A percentile compares a stretch with the other conserved stretches of the same genome.
Evolutionary conservation across 2,329 filamentous ascomycete genomes (phyloP).

Genomic region (Chlorencoelia australis): DNA sequence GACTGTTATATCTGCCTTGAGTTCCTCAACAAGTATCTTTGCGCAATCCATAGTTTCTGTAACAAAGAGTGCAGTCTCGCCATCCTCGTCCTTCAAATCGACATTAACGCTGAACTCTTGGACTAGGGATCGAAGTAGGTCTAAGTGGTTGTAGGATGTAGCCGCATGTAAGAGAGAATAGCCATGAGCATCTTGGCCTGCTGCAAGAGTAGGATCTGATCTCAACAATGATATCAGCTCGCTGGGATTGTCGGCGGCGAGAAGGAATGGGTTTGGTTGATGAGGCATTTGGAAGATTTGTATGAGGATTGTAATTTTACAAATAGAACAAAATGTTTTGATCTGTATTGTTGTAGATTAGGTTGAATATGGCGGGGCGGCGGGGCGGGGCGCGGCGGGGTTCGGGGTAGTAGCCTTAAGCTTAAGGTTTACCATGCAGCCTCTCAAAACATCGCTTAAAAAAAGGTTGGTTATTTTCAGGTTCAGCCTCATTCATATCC

Average conservation of each 20-base stretch:
- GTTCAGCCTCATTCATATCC: too few relatives aligned
- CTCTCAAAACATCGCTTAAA: too few relatives aligned
- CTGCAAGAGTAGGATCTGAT: slow-evolving; percentile 64
- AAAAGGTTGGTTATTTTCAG: too few relatives aligned
- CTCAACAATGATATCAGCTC: slow-evolving; percentile 66
- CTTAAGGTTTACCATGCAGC: too few relatives aligned
- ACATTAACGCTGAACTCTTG: slow-evolving; percentile 68
- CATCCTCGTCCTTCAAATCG: slow-evolving; percentile 79
- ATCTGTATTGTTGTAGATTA: too few relatives aligned
- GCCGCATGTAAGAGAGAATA: slow-evolving; percentile 93
- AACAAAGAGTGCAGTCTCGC: slow-evolving; percentile 92
- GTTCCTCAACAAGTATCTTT: slow-evolving; percentile 69
- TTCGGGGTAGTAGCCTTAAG: too few relatives aligned
- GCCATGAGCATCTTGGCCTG: slow-evolving; percentile 76
- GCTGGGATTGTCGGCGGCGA: slow-evolving; percentile 73
- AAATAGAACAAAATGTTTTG: too few relatives aligned
- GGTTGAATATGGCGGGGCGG: too few relatives aligned
- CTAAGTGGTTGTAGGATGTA: slow-evolving; percentile 80
- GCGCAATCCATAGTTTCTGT: slow-evolving; percentile 74
- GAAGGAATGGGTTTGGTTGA: slow-evolving; percentile 53
- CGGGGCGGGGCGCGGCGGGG: too few relatives aligned
- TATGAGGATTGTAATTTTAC: too few relatives aligned
- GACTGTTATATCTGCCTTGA: slow-evolving; percentile 57
- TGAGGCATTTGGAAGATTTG: slow-evolving; percentile 14
- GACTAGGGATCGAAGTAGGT: slow-evolving; percentile 67